phyloP scores from a whole-genome alignment of 306 rosid genomes.

The Betula pendula region DNA sequence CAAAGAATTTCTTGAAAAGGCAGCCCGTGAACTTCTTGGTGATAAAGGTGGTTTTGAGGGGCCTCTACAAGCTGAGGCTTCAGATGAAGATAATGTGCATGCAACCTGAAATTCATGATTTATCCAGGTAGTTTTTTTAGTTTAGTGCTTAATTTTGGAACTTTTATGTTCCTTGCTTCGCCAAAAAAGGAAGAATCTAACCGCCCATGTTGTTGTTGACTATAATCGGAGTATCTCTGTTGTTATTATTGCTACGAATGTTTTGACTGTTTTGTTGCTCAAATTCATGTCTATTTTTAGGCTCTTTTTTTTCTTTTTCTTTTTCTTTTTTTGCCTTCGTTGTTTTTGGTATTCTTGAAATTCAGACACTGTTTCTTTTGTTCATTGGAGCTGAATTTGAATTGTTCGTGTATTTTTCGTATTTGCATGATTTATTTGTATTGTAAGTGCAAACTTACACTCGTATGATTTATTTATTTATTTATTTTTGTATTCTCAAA shows the following conservation, averaged over 20 bases:
- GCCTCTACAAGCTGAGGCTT: conserved; percentile 51
- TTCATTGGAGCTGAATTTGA: background rate
- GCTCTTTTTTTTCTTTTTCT: conserved; percentile 10
- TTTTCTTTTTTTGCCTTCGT: no score
- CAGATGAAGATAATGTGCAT: conserved; percentile 40
- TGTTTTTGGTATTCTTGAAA: background rate
- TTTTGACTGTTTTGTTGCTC: conserved; percentile 12
- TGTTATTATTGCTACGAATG: background rate
- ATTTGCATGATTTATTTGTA: background rate
- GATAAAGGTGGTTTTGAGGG: conserved; percentile 61
- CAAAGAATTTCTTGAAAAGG: conserved; percentile 89
- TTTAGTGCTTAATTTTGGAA: conserved; percentile 7
- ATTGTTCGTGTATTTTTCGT: background rate
- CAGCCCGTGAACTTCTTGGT: conserved; percentile 79
- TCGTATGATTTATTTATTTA: no score
- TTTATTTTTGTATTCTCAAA: background rate
- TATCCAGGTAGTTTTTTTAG: conserved; percentile 38
- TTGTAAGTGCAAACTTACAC: no score
- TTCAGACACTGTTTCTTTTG: background rate
- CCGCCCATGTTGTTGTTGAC: background rate
- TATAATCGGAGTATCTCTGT: background rate
- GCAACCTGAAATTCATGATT: conserved; percentile 35
- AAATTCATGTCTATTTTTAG: background rate
- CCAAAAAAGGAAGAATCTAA: background rate
- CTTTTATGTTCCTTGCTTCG: background rate